Evolutionary conservation across 2,329 filamentous ascomycete species (phyloP), one percentile per base, ranked within the genome.

Genomic region (Cytospora piceicola): DNA sequence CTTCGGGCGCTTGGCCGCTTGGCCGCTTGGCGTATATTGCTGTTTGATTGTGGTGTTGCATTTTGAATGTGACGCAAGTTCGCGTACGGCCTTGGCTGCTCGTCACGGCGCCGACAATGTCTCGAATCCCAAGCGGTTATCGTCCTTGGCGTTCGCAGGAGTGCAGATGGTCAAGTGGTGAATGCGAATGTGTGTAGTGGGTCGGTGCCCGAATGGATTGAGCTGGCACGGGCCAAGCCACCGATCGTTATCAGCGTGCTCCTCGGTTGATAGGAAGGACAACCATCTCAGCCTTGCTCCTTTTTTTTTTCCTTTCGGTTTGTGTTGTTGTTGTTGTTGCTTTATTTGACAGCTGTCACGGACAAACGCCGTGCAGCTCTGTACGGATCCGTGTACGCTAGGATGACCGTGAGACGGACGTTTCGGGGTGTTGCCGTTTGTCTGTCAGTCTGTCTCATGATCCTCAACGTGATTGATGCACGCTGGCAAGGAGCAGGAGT

Each of bases 11-110:
- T 61, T 27, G n/a, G 27, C 27, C 27, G 5, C 27, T 29, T 5
- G 58, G 58, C 58, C 53, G 36, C 63, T 65, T 65, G 63, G 63
- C 63, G 29, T 57, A 58, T 61, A 8, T 57, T 63, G 60, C 53
- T 62, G 60, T 56, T 62, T 42, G 39, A 42, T 42, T 42, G 39
- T 42, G 39, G 5, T 34, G 32, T 8, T 36, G 34, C 15, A 39
- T 20, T 22, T n/a, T 46, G 42, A n/a, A 46, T n/a, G 42, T 36
- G 11, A n/a, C 20, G 42, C 52, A 62, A 36, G 34, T 51, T n/a
- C 34, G 52, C 52, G 60, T 46, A 63, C 46, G 24, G 60, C 51
- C 60, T 63, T 63, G 60, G 60, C 53, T 12, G 59, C 20, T 56
- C 55, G 46, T 34, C 60, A 56, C 34, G 42, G 60, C 60, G 53